phyloP scores from a whole-genome alignment of 345 rosid genomes.

The Lumnitzera racemosa region DNA sequence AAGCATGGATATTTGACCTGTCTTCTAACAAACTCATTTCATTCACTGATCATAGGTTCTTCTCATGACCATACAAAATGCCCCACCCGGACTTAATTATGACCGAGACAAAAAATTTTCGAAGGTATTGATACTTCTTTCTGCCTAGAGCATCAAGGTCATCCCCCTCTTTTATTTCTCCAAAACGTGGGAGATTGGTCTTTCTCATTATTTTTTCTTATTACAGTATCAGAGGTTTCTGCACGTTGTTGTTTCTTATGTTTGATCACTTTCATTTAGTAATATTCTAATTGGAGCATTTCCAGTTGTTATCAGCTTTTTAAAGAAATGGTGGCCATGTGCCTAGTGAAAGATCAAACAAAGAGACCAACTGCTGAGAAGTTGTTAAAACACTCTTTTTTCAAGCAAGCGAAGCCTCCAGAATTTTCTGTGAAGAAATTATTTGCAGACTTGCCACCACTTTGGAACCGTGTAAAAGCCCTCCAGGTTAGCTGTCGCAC shows the following conservation, averaged over 20 bases:
- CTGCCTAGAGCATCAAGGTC: constrained; percentile 23
- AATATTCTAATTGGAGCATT: constrained; percentile 74
- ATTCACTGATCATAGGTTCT: constrained; percentile 51
- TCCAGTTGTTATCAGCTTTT: constrained; percentile 97
- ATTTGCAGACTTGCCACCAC: constrained; percentile 79
- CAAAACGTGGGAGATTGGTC: not conserved
- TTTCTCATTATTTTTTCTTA: not conserved
- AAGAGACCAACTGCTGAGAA: constrained; percentile 98
- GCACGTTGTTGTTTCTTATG: not conserved
- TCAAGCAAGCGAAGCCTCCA: constrained; percentile 87
- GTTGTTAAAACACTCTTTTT: constrained; percentile 79
- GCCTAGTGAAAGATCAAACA: constrained; percentile 98
- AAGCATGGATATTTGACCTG: not conserved
- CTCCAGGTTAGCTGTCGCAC: constrained; percentile 54
- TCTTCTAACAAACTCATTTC: not conserved
- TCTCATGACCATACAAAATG: constrained; percentile 95
- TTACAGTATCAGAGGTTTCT: too few relatives aligned
- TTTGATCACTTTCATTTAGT: constrained; percentile 8
- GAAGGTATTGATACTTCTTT: constrained; percentile 84
- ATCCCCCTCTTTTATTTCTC: not conserved
- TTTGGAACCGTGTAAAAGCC: constrained; percentile 90
- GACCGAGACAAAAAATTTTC: constrained; percentile 98
- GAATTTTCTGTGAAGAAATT: constrained; percentile 74
- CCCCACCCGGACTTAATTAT: constrained; percentile 98
- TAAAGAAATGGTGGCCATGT: constrained; percentile 99